Percentiles rank a stretch among this genome's conserved stretches.
Evolutionary conservation across 257 asterid species (phyloP).

Genomic region (Solanum peruvianum): DNA sequence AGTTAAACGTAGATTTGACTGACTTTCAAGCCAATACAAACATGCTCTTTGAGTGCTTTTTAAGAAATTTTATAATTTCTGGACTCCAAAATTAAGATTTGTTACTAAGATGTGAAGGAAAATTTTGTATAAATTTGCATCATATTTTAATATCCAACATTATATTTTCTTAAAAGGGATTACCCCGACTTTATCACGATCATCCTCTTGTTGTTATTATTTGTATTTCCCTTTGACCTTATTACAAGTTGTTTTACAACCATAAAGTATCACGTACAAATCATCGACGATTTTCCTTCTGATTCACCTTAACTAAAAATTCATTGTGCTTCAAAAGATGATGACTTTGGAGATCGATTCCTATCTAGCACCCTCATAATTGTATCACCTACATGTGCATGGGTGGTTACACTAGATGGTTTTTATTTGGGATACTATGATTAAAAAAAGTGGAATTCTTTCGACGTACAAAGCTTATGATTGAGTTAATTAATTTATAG

Average conservation of each 20-base stretch:
- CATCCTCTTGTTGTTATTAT: not conserved
- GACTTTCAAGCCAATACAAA: no score
- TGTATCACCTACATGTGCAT: no score
- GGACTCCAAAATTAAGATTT: no score
- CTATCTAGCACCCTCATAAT: no score
- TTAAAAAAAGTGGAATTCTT: no score
- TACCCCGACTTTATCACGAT: not conserved
- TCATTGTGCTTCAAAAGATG: not conserved
- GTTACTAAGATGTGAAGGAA: not conserved
- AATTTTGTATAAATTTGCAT: not conserved
- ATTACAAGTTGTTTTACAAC: not conserved
- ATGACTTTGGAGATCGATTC: not conserved
- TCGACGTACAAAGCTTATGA: no score
- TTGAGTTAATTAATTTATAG: no score
- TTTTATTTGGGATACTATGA: no score
- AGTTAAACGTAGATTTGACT: no score
- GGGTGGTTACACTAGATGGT: no score
- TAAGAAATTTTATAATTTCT: not conserved
- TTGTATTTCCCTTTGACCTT: not conserved
- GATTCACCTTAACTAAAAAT: not conserved
- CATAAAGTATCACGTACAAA: not conserved
- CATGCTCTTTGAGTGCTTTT: not conserved
- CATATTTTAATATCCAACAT: not conserved
- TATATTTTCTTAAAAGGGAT: not conserved
- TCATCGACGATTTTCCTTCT: not conserved